Evolutionary conservation across 176 grass and related monocot species (phyloP).

Genomic region (Eremochloa ophiuroides): DNA sequence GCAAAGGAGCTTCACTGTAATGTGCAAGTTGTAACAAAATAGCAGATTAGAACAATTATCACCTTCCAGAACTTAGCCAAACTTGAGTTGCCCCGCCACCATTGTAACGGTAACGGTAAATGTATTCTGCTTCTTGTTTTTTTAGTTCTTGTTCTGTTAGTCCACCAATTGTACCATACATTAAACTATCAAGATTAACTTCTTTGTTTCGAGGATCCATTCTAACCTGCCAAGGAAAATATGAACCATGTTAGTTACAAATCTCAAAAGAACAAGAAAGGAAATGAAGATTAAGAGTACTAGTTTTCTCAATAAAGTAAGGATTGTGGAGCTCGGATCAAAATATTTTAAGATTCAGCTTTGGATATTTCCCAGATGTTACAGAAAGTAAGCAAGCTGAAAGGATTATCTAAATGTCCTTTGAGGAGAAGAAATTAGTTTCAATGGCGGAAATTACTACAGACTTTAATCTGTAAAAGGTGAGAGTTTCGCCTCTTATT

Average conservation of each 20-base stretch:
- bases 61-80: slow-evolving; percentile 99
- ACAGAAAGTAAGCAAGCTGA: neutral
- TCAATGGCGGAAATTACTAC: neutral
- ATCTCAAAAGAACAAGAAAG: slow-evolving; percentile 7
- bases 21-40: neutral
- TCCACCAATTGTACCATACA: slow-evolving; percentile 60
- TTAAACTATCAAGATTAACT: slow-evolving; percentile 62
- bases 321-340: slow-evolving; percentile 1
- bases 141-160: slow-evolving; percentile 91
- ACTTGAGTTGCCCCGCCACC: slow-evolving; percentile 96
- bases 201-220: slow-evolving; percentile 98
- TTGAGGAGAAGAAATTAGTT: neutral
- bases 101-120: slow-evolving; percentile 92
- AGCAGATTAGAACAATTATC: slow-evolving; percentile 27
- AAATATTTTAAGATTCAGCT: neutral
- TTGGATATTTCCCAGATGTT: slow-evolving; percentile 11
- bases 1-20: neutral
- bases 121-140: slow-evolving; percentile 90
- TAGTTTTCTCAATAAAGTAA: slow-evolving; percentile 4
- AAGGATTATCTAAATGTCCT: slow-evolving; percentile 3
- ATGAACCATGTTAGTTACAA: neutral
- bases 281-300: neutral
- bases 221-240: slow-evolving; percentile 67
- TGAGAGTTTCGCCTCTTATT: neutral
- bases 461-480: neutral